These are phyloP conservation scores for Euphorbia pulcherrima DNA, from an alignment of 345 rosid genomes.

Conservation along the genomic window DNA sequence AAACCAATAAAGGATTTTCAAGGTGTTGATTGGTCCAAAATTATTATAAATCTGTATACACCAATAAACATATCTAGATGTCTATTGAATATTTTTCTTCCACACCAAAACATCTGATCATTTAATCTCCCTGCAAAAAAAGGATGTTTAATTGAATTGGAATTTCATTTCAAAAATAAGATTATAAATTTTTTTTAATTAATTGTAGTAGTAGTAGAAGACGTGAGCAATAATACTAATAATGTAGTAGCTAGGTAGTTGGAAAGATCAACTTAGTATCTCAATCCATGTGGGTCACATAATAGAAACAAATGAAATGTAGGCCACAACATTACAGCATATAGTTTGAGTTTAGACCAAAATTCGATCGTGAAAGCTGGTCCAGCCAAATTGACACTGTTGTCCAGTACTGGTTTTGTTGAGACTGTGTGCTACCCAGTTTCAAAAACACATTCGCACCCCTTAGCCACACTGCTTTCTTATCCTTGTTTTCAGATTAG, in stretches of 20 bases:
- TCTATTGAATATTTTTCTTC: too few relatives aligned
- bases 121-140: too few relatives aligned
- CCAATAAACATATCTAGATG: too few relatives aligned
- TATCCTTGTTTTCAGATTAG: neutral
- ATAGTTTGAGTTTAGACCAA: neutral
- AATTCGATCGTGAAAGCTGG: neutral
- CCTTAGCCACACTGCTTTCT: neutral
- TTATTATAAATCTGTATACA: too few relatives aligned
- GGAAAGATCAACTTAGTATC: neutral
- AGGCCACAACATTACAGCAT: neutral
- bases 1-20: too few relatives aligned
- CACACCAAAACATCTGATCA: too few relatives aligned
- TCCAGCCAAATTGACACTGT: neutral
- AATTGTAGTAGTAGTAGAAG: neutral
- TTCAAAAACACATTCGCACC: too few relatives aligned
- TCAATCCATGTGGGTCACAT: conserved; percentile 10
- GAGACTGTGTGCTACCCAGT: conserved; percentile 5
- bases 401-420: neutral
- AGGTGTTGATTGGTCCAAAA: too few relatives aligned
- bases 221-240: neutral
- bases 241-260: conserved; percentile 3
- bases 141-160: too few relatives aligned
- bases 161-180: too few relatives aligned
- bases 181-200: too few relatives aligned
- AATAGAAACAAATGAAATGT: neutral